phyloP scores from a whole-genome alignment of 2,329 filamentous ascomycete species.

The Monilinia polystroma region DNA sequence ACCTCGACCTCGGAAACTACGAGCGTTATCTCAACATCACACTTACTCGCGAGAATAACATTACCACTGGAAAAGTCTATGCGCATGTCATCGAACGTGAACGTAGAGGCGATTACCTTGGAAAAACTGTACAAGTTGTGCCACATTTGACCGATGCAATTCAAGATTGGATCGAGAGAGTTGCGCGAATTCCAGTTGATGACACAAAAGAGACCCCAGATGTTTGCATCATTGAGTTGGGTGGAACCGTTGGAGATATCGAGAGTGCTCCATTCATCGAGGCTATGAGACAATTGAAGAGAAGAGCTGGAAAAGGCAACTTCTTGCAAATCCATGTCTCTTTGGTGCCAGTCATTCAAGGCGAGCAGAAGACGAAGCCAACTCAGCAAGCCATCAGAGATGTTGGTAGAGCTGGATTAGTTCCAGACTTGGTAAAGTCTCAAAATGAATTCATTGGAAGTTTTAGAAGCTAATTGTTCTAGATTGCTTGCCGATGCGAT shows the following conservation, averaged over 20 bases:
- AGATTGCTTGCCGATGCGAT: constrained; percentile 93
- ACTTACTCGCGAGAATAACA: constrained; percentile 84
- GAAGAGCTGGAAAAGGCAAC: constrained; percentile 71
- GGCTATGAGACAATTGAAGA: constrained; percentile 75
- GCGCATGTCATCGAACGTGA: constrained; percentile 77
- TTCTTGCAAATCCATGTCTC: constrained; percentile 89
- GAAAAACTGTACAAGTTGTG: constrained; percentile 85
- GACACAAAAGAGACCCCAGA: constrained; percentile 80
- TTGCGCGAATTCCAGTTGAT: constrained; percentile 82
- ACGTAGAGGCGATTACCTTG: constrained; percentile 66
- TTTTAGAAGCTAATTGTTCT: constrained; percentile 19
- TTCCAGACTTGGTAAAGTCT: constrained; percentile 60
- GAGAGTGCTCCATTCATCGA: constrained; percentile 87
- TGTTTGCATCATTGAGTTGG: constrained; percentile 79
- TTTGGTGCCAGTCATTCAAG: constrained; percentile 67
- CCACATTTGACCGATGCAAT: constrained; percentile 91
- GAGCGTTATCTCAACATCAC: constrained; percentile 79
- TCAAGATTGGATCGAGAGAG: constrained; percentile 87
- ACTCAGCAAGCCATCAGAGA: constrained; percentile 88
- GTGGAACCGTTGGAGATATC: constrained; percentile 75
- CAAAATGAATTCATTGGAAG: not conserved
- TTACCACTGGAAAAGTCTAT: constrained; percentile 97
- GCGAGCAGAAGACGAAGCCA: constrained; percentile 94
- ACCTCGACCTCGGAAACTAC: constrained; percentile 74
- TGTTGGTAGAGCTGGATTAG: constrained; percentile 44